Base-by-base conservation (phyloP, 345 rosid genomes). In the Salix brachista region DNA sequence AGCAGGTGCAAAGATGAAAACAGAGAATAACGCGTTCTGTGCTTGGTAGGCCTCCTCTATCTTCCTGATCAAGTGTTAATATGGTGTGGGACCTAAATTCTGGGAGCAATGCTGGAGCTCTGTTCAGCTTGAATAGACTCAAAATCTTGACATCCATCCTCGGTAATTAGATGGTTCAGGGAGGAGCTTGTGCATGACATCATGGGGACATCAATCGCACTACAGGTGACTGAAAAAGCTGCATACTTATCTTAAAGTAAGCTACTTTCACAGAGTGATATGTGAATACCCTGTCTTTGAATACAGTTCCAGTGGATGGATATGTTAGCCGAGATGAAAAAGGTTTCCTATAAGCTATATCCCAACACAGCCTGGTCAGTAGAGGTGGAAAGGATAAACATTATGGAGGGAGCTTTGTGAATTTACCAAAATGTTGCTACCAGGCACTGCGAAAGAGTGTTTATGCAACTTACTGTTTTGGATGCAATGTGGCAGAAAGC, bases 1-100 rank as follows among this genome's bases (percentile, higher is more conserved):
- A 39, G 66, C 79, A 77, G 75, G 69, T 6, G n/a, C 52, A 32
- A 34, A 19, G 17, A 19, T 19, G 66, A 65, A 37, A n/a, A n/a
- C 61, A 50, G 12, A 11, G 32, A 8, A 34, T 41, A 41, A 32
- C 65, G 32, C 17, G 36, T 36, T 37, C 23, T 18, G 23, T 44
- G 8, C 19, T 28, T 70, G 64, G 61, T 62, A 70, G 75, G 70
- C 28, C 64, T 61, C 73, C 64, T 11, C 50, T 44, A 17, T 14
- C 70, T 32, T 65, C 36, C 46, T 52, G 34, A 21, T 74, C 26
- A 3, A 36, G 12, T 74, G 77, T 65, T 48, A 48, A 65, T 26
- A 11, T 39, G 41, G 2, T 13, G 34, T 65, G 70, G 50, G 69
- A 37, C 61, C 42, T 41, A 17, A 52, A 19, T 19, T 4, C 21